These are phyloP conservation scores for Hyphochytrium catenoides DNA, from an alignment of 352 stramenopile genomes.

Conservation along the genomic window DNA sequence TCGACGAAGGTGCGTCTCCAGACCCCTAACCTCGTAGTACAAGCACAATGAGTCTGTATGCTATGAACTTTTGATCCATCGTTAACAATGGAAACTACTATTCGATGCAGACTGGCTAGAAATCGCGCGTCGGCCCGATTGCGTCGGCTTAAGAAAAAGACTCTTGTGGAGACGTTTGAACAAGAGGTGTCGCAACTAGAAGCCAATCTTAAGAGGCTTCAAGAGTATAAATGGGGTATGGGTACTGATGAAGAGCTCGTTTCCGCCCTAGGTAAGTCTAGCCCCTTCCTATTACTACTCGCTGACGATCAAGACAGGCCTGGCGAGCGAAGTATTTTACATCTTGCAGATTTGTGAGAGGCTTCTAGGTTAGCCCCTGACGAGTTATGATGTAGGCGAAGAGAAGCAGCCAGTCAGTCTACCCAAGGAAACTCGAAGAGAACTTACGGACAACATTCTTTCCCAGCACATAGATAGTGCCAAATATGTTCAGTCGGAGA, in stretches of 20 bases:
- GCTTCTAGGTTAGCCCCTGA: no score
- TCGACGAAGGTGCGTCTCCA: conserved; percentile 24
- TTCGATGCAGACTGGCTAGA: conserved; percentile 19
- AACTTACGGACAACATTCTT: no score
- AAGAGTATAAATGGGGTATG: conserved; percentile 35
- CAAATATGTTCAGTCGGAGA: no score
- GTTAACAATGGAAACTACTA: background rate
- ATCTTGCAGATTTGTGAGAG: no score
- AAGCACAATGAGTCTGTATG: no score
- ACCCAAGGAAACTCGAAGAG: conserved; percentile 55
- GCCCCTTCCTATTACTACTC: background rate
- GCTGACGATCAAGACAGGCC: background rate
- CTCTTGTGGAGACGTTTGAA: conserved; percentile 62
- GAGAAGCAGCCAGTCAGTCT: conserved; percentile 46
- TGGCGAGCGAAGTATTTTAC: conserved; percentile 27
- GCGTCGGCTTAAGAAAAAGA: conserved; percentile 60
- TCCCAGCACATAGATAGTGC: no score
- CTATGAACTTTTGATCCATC: background rate
- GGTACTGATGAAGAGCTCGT: conserved; percentile 33
- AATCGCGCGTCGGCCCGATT: conserved; percentile 49
- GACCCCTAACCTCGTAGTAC: no score
- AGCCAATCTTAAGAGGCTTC: conserved; percentile 44
- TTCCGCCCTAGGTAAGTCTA: conserved; percentile 26
- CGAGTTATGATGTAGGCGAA: no score
- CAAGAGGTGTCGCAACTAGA: conserved; percentile 59